Base-by-base conservation (phyloP, 768 basidiomycete species). In the Brasilioporus rufonigricans region DNA sequence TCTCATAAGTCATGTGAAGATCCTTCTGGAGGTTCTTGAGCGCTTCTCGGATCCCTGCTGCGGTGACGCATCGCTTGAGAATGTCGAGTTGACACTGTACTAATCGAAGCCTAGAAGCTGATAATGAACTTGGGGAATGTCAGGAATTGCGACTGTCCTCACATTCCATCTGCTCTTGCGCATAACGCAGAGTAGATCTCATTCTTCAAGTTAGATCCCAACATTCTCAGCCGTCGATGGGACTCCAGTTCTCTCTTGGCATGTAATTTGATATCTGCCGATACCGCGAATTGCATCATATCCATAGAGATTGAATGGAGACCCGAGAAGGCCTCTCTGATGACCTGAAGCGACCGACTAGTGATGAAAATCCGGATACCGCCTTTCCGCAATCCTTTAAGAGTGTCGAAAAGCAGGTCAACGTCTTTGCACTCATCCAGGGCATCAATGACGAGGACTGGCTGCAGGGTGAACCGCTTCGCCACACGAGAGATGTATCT, bases 341-440 rank as follows among this genome's bases (percentile, higher is more conserved):
- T 60, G 11, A 55, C n/a, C 21, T 48, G 47, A 0, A 60, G 31
- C 8, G 58, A 44, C n/a, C 62, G 44, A n/a, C 61, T 63, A 24
- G 48, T 60, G 1, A 57, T 21, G 6, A 64, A 18, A 4, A 44
- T 7, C 9, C 44, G 44, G 7, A 31, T 11, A 11, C 44, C 27
- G 10, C 10, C 16, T 8, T n/a, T 44, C 0, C 3, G 24, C 46
- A 60, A 21, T 6, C 26, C 39, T 0, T 5, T 1, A 12, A 64
- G 24, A 11, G 39, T 54, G 6, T 29, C 12, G 0, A 63, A 24
- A 12, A 60, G 45, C 0, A 19, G n/a, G 9, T 56, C 46, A 10
- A 58, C 3, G 4, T 60, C 51, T 27, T 43, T 27, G 33, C 63
- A 64, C 39, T 64, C 62, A 19, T 65, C 63, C 0, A 65, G 32